Conservation (phyloP, 1,139 yeast species). For the Zygosaccharomyces sapae region DNA sequence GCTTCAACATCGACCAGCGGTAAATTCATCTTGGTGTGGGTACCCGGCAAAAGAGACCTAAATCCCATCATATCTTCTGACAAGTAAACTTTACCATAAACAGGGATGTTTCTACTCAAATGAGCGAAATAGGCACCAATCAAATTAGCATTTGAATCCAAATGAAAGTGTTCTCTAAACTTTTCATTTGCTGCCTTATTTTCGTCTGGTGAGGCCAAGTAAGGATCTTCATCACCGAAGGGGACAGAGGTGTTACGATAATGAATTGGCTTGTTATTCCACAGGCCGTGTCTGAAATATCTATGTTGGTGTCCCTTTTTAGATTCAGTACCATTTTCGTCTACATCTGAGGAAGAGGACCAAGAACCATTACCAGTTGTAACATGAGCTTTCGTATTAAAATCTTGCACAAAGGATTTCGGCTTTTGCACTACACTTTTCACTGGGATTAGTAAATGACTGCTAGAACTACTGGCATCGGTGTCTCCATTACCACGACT, state of each 20-base stretch:
- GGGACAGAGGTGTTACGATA: conserved; percentile 42
- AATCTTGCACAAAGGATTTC: not conserved
- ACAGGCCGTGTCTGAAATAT: conserved; percentile 42
- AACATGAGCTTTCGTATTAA: not conserved
- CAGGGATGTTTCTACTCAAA: conserved; percentile 65
- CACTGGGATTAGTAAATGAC: not conserved
- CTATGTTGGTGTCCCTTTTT: conserved; percentile 4
- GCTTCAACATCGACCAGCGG: conserved; percentile 71
- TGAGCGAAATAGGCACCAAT: conserved; percentile 71
- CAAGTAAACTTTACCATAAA: conserved; percentile 77
- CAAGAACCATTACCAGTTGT: not conserved
- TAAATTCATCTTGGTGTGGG: conserved; percentile 74
- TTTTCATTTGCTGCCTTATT: conserved; percentile 47
- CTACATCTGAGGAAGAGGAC: not conserved
- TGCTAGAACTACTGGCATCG: not conserved
- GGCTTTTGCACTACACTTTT: not conserved
- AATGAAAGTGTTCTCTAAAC: conserved; percentile 63
- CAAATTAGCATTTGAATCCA: conserved; percentile 49
- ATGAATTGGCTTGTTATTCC: conserved; percentile 64
- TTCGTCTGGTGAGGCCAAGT: conserved; percentile 45
- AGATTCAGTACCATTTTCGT: conserved; percentile 3
- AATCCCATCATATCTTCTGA: conserved; percentile 68
- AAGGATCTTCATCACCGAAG: conserved; percentile 44
- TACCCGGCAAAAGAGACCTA: conserved; percentile 74
- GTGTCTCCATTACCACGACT: not conserved